Base-by-base conservation (phyloP, 163 green algal genomes). In the Chlamydomonas reinhardtii region DNA sequence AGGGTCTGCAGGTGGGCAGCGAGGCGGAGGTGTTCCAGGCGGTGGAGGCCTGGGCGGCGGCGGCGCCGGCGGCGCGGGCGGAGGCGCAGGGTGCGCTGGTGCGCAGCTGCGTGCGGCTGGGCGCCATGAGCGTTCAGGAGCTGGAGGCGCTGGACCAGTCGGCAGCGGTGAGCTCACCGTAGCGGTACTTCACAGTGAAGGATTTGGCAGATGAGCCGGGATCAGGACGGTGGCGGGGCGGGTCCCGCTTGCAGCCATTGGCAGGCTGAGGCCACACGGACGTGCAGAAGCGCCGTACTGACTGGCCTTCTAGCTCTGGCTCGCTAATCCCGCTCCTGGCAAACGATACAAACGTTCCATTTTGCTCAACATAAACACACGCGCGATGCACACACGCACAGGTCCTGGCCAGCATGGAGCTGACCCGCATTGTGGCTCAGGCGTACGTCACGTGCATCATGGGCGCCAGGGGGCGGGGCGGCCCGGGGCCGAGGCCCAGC, bases 381-480 rank as follows among this genome's bases (percentile, higher is more conserved):
- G 48, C 59, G 25, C 17, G 73, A 0, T 56, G 54, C 4, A n/a
- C n/a, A n/a, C n/a, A n/a, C n/a, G n/a, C n/a, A n/a, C 25, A 48
- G 22, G 70, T 79, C 12, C 29, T 73, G 5, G 80, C 34, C 15
- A 80, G 70, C 35, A 24, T 4, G 27, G 70, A 86, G 6, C 20
- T 86, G 25, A 86, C 70, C 2, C 70, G 80, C 27, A 17, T 86
- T 2, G 80, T 86, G 54, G 80, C 80, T 27, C 34, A 73, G 14
- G 80, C 80, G 2, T 86, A 86, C 69, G 27, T 86, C 0, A 66
- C 62, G 48, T 34, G 35, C 19, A 62, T 86, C 12, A 64, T 86
- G 80, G 70, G 80, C 22, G 29, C 39, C 5, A 2, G 29, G 8
- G 72, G 48, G 48, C 48, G 11, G 22, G 15, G 27, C 8, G 27